Evolutionary conservation across 2,329 filamentous ascomycete genomes (phyloP).

Genomic region (Penicillium hordei): DNA sequence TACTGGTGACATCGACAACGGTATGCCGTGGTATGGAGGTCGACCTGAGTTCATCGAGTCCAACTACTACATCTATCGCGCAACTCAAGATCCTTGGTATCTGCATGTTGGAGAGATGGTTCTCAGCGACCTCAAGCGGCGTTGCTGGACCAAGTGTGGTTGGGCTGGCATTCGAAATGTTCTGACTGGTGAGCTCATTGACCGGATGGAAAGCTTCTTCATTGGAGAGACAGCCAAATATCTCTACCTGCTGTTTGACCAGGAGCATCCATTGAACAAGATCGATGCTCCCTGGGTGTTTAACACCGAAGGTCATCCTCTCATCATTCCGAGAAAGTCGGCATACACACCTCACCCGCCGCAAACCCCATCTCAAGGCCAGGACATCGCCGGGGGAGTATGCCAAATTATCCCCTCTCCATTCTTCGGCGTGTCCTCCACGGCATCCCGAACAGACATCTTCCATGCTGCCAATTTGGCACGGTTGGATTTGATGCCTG

Average conservation of each 20-base stretch:
- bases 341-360: constrained; percentile 9
- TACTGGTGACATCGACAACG: constrained; percentile 79
- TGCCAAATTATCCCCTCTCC: constrained; percentile 65
- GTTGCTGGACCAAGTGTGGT: constrained; percentile 87
- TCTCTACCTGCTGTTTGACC: constrained; percentile 85
- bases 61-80: constrained; percentile 91
- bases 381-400: constrained; percentile 44
- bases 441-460: constrained; percentile 74
- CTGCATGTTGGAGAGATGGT: constrained; percentile 95
- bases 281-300: constrained; percentile 89
- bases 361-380: constrained; percentile 9
- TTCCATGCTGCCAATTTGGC: constrained; percentile 88
- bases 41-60: constrained; percentile 97
- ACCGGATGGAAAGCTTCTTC: constrained; percentile 99
- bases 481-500: constrained; percentile 73
- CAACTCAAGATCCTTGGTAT: constrained; percentile 94
- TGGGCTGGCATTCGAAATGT: constrained; percentile 90
- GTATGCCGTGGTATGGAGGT: constrained; percentile 91
- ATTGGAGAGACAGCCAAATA: constrained; percentile 96
- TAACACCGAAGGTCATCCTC: constrained; percentile 90
- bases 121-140: constrained; percentile 77
- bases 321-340: constrained; percentile 69
- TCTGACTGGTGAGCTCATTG: constrained; percentile 76
- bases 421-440: constrained; percentile 72
- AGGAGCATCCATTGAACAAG: constrained; percentile 80